These are phyloP conservation scores for Orbilia quercus DNA, from an alignment of 2,329 filamentous ascomycete species.

Conservation along the genomic window DNA sequence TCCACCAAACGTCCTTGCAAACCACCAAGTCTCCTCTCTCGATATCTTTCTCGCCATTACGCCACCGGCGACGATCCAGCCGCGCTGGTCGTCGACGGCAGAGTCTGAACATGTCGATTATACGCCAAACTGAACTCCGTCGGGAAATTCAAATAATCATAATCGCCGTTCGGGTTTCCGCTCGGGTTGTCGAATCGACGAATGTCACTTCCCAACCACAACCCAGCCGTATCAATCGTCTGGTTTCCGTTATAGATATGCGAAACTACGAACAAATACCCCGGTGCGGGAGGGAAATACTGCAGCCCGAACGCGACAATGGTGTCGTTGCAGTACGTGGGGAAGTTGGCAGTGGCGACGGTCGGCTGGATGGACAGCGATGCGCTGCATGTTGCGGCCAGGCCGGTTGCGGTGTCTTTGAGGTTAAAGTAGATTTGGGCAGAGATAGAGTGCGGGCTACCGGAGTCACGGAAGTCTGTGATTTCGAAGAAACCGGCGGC, in stretches of 20 bases:
- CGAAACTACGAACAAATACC: conserved; percentile 27
- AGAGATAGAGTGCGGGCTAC: conserved; percentile 40
- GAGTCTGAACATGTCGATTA: conserved; percentile 33
- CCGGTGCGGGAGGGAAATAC: conserved; percentile 27
- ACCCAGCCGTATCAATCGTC: conserved; percentile 30
- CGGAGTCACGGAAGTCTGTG: conserved; percentile 35
- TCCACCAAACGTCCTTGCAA: background rate
- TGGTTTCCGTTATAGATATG: conserved; percentile 47
- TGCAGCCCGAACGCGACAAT: conserved; percentile 31
- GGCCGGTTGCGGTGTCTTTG: conserved; percentile 10
- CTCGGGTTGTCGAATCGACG: conserved; percentile 37
- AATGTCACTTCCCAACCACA: conserved; percentile 38
- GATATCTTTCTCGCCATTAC: background rate
- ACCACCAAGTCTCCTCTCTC: background rate
- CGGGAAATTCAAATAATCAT: conserved; percentile 49
- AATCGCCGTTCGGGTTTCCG: conserved; percentile 46
- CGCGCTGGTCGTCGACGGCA: conserved; percentile 23
- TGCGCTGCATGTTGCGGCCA: conserved; percentile 31
- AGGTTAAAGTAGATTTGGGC: conserved; percentile 32
- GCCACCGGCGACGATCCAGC: conserved; percentile 7
- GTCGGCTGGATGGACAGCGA: conserved; percentile 37
- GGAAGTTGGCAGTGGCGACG: conserved; percentile 34
- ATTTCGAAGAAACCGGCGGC: conserved; percentile 38
- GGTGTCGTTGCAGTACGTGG: conserved; percentile 43
- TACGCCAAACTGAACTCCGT: conserved; percentile 30